phyloP scores from a whole-genome alignment of 768 basidiomycete genomes.

The Boletus subparvulus region DNA sequence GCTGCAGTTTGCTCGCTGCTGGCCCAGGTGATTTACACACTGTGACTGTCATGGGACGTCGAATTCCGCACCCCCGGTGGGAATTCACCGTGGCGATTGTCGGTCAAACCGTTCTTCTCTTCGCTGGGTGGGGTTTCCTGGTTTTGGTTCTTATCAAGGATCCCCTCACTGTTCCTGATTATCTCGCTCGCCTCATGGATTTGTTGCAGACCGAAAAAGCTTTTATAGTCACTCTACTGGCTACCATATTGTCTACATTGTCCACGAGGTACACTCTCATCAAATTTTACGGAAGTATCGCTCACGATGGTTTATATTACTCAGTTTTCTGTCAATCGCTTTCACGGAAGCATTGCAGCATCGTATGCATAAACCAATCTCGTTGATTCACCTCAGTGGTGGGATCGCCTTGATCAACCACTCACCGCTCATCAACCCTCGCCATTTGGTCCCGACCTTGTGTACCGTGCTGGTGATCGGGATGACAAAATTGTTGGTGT shows the following conservation, averaged over 20 bases:
- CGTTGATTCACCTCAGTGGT: constrained; percentile 10
- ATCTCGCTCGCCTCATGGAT: neutral
- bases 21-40: too few species aligned
- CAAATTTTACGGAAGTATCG: too few species aligned
- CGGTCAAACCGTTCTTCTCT: constrained; percentile 1
- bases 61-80: neutral
- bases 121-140: neutral
- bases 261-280: neutral
- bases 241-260: neutral
- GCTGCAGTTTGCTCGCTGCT: neutral
- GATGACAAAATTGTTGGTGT: constrained; percentile 11
- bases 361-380: constrained; percentile 9
- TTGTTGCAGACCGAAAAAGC: neutral
- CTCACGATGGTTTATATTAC: neutral
- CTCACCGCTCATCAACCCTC: neutral
- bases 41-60: neutral
- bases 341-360: constrained; percentile 19
- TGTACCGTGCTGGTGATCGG: constrained; percentile 7
- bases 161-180: neutral
- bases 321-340: constrained; percentile 6
- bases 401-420: constrained; percentile 9
- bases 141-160: neutral
- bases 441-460: neutral
- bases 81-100: neutral
- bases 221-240: neutral